phyloP scores from a whole-genome alignment of 192 early-diverging fungal species.

The Radiomyces spectabilis region DNA sequence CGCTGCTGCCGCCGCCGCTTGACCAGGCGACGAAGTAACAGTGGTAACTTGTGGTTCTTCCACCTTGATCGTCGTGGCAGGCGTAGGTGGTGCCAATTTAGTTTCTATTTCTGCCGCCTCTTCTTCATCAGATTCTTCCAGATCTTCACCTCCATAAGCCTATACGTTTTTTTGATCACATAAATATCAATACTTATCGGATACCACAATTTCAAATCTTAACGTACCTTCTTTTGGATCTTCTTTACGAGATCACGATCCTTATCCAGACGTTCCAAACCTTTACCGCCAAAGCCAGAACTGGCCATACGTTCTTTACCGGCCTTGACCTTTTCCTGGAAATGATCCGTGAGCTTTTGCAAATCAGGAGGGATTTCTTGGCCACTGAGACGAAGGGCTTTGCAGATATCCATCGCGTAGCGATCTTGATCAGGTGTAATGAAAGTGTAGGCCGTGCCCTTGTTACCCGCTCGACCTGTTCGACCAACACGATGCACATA shows the following conservation, averaged over 20 bases:
- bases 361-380: constrained; percentile 70
- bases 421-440: constrained; percentile 91
- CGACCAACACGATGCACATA: constrained; percentile 98
- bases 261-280: constrained; percentile 88
- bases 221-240: constrained; percentile 75
- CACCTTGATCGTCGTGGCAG: constrained; percentile 7
- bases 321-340: constrained; percentile 71
- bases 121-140: constrained; percentile 63
- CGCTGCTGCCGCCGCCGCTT: constrained; percentile 19
- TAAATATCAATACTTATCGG: neutral
- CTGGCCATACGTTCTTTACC: constrained; percentile 63
- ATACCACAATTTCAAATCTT: neutral
- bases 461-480: constrained; percentile 97
- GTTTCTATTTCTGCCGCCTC: constrained; percentile 34
- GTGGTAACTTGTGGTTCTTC: constrained; percentile 25
- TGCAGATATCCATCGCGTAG: constrained; percentile 86
- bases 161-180: constrained; percentile 12
- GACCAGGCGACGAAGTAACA: constrained; percentile 12
- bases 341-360: constrained; percentile 68
- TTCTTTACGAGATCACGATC: constrained; percentile 85
- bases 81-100: constrained; percentile 17
- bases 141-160: constrained; percentile 63
- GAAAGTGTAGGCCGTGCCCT: constrained; percentile 94
- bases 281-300: constrained; percentile 95
- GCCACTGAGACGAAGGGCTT: constrained; percentile 77